These are phyloP conservation scores for Zoysia matrella DNA, from an alignment of 202 grass and related monocot genomes.

Conservation along the genomic window DNA sequence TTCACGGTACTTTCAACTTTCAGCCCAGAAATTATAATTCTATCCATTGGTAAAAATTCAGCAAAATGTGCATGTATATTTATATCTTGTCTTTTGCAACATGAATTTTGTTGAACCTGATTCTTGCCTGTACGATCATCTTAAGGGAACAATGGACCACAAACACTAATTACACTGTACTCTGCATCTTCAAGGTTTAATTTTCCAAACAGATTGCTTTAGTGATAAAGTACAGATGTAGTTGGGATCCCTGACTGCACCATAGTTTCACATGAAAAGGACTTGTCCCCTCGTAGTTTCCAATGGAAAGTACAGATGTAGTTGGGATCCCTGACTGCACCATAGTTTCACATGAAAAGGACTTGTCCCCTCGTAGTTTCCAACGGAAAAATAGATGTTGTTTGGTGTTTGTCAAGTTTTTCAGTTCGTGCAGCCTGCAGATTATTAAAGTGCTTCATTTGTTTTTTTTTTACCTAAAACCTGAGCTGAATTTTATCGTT, in stretches of 20 bases:
- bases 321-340: conserved; percentile 1
- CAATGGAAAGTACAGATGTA: neutral
- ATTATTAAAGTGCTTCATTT: conserved; percentile 18
- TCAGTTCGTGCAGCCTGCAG: neutral
- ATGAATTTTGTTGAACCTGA: conserved; percentile 7
- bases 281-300: neutral
- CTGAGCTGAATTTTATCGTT: conserved; percentile 35
- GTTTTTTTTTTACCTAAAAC: conserved; percentile 18
- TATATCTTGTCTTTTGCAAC: neutral
- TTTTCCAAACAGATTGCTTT: neutral
- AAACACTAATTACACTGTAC: conserved; percentile 15
- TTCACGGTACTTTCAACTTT: neutral
- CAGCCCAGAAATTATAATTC: neutral
- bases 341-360: conserved; percentile 13
- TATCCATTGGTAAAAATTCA: neutral
- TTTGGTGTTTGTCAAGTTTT: neutral
- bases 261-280: conserved; percentile 13
- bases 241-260: conserved; percentile 1
- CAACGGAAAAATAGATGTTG: neutral
- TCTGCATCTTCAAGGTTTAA: conserved; percentile 2
- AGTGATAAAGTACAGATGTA: conserved; percentile 15
- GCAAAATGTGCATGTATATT: neutral
- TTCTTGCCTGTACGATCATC: neutral
- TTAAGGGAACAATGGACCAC: neutral
- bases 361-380: neutral